Conservation (phyloP, 176 grass and related monocot genomes). For the Oryza punctata region DNA sequence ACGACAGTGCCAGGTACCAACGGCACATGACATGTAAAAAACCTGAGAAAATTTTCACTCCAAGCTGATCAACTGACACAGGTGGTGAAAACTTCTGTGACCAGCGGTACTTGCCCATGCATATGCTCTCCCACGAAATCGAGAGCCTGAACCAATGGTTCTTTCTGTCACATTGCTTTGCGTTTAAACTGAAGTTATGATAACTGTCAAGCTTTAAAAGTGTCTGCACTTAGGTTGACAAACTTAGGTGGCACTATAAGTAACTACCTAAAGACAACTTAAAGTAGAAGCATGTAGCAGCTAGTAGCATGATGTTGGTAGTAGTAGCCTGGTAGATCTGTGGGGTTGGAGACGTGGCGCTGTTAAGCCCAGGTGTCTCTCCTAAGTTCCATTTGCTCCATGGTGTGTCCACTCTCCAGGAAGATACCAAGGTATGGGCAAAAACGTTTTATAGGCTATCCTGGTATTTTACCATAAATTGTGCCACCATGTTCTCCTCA, state of each 20-base stretch:
- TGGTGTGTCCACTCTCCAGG: not conserved
- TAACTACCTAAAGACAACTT: constrained; percentile 17
- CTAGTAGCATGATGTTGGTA: not conserved
- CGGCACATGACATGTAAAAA: constrained; percentile 27
- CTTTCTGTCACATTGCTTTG: not conserved
- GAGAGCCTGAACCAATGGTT: not conserved
- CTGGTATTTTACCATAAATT: not conserved
- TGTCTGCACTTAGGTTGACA: constrained; percentile 23
- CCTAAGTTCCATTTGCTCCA: not conserved
- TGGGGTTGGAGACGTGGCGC: not conserved
- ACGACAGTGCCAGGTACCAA: not conserved
- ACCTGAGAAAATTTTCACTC: constrained; percentile 23
- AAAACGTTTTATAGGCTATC: not conserved
- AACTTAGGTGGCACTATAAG: constrained; percentile 28
- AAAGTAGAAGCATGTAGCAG: constrained; percentile 34
- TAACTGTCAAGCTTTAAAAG: constrained; percentile 7
- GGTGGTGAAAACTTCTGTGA: constrained; percentile 30
- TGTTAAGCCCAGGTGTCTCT: not conserved
- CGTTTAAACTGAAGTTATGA: not conserved
- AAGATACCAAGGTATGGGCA: not conserved
- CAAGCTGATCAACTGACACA: constrained; percentile 12
- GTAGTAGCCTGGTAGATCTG: constrained; percentile 23
- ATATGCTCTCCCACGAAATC: not conserved
- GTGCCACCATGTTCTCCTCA: too few relatives aligned
- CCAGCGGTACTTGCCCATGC: not conserved